Base-by-base conservation (phyloP, 192 early-diverging fungal species). In the Linnemannia zychae region DNA sequence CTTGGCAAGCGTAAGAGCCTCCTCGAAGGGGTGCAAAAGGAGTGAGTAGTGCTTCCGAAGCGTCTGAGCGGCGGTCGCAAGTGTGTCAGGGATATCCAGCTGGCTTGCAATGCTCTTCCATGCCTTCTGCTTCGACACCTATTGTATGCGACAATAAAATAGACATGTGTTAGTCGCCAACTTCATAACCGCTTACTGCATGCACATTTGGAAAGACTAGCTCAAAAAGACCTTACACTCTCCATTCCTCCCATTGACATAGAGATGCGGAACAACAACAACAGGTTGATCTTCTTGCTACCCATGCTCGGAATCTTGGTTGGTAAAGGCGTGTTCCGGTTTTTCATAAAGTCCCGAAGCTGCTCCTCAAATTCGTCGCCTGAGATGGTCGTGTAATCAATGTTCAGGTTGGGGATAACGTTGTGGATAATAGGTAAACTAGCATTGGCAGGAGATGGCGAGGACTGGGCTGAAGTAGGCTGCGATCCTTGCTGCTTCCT, bases 231-330 rank as follows among this genome's bases (percentile, higher is more conserved):
- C 79, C 83, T 72, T 76, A 85, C 83, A 70, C 83, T 85, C 60
- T 85, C 83, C 83, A 85, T 85, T 28, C 83, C 83, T 15, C 83
- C 83, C 83, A 85, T 85, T 15, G 83, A 50, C 78, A 85, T 85
- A 0, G 83, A 79, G 24, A 85, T 73, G 7, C 83, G 77, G 74
- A 85, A 85, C 22, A 85, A 24, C 33, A 85, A 74, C 13, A 85
- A 52, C 0, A 85, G 57, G n/a, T 85, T 85, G 53, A 85, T 85
- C 65, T 85, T 85, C 50, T 85, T 85, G 70, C 83, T 85, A 0
- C 83, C 78, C 83, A 85, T 85, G 70, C 83, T 85, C 28, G 83
- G 83, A 20, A 85, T 79, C 65, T 85, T 85, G 17, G 83, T 79
- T 18, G 83, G 83, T 46, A 85, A 38, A 12, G 83, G 83, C 7